These are phyloP conservation scores for Noccaea caerulescens DNA, from an alignment of 345 rosid species.

Conservation along the genomic window DNA sequence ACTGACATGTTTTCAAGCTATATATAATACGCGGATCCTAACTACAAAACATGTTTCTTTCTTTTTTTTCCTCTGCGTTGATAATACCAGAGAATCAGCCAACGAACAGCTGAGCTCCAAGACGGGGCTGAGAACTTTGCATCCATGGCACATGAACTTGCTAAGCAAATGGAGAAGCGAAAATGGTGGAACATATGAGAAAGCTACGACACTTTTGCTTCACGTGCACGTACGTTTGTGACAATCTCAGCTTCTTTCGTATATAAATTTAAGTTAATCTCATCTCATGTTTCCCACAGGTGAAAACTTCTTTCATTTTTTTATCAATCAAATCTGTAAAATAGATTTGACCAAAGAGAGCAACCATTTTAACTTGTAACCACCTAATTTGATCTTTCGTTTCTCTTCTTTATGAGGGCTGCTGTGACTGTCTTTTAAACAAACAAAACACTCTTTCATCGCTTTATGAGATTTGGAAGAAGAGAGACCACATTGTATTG, in stretches of 20 bases:
- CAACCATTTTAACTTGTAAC: slow-evolving; percentile 22
- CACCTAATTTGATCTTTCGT: slow-evolving; percentile 21
- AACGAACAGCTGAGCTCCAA: slow-evolving; percentile 78
- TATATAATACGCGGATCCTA: slow-evolving; percentile 8
- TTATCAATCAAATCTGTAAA: slow-evolving; percentile 35
- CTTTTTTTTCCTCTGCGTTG: background rate
- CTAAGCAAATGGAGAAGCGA: slow-evolving; percentile 81
- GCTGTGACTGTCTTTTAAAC: background rate
- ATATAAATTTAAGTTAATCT: slow-evolving; percentile 19
- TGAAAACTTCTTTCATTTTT: slow-evolving; percentile 2
- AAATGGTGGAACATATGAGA: slow-evolving; percentile 84
- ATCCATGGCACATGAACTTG: slow-evolving; percentile 75
- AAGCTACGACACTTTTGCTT: slow-evolving; percentile 19
- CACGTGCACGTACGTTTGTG: slow-evolving; percentile 14
- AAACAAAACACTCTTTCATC: background rate
- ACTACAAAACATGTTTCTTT: slow-evolving; percentile 19
- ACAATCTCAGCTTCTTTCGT: slow-evolving; percentile 28
- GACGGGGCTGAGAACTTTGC: slow-evolving; percentile 79
- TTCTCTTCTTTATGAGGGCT: slow-evolving; percentile 7
- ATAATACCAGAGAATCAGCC: slow-evolving; percentile 58
- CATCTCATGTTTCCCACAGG: slow-evolving; percentile 19
- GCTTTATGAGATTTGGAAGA: background rate
- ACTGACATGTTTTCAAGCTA: slow-evolving; percentile 14
- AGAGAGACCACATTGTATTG: background rate
- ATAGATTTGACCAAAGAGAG: slow-evolving; percentile 28